Percentiles rank a stretch among this genome's conserved stretches.
phyloP scores from a whole-genome alignment of 495 filamentous ascomycete species.

The Poronia punctata region DNA sequence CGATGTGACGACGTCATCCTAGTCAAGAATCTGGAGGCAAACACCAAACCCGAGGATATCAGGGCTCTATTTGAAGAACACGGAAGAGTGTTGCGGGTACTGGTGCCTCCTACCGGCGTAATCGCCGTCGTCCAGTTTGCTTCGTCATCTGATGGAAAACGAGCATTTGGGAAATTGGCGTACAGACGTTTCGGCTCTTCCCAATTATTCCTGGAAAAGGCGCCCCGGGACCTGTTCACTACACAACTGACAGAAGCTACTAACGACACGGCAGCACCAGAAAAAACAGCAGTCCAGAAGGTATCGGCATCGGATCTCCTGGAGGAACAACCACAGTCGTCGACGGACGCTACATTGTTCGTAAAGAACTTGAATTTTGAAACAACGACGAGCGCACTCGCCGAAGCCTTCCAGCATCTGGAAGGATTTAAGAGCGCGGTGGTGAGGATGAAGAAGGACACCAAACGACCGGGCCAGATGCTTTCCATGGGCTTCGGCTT shows the following conservation, averaged over 20 bases:
- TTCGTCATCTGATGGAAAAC: conserved; percentile 65
- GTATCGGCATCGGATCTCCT: conserved; percentile 45
- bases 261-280: conserved; percentile 1
- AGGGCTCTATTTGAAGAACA: conserved; percentile 60
- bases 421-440: conserved; percentile 78
- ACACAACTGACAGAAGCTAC: conserved; percentile 10
- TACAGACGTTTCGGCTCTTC: conserved; percentile 89
- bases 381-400: conserved; percentile 69
- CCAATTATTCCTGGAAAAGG: conserved; percentile 89
- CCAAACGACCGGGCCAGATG: conserved; percentile 72
- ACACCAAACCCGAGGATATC: conserved; percentile 63
- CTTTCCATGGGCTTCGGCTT: conserved; percentile 98
- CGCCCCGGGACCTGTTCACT: conserved; percentile 62
- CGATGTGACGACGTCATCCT: conserved; percentile 83
- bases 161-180: conserved; percentile 73
- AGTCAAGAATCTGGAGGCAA: conserved; percentile 90
- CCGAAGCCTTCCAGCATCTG: conserved; percentile 67
- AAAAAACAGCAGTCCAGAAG: conserved; percentile 33
- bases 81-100: conserved; percentile 64
- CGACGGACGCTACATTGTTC: conserved; percentile 64
- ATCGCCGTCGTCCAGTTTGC: conserved; percentile 89
- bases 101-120: conserved; percentile 89
- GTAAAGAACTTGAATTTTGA: conserved; percentile 88
- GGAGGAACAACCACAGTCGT: conserved; percentile 49
- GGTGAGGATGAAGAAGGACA: conserved; percentile 81